phyloP scores from a whole-genome alignment of 352 stramenopile species.

The Globisporangium parvum region DNA sequence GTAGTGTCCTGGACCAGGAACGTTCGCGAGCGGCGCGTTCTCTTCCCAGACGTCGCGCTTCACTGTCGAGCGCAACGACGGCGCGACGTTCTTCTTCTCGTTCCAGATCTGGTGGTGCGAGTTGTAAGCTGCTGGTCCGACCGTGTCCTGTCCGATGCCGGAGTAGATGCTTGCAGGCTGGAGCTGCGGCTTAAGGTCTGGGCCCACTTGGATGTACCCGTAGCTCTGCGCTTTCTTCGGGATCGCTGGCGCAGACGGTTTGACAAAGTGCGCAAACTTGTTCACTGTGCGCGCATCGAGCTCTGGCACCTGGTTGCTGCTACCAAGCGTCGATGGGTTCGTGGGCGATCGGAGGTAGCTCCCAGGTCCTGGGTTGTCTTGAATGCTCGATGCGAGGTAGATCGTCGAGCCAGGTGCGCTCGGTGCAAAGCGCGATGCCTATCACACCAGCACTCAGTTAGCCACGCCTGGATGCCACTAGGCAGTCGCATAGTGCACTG shows the following conservation, averaged over 20 bases:
- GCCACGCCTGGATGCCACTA: no score
- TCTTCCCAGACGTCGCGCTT: conserved; percentile 76
- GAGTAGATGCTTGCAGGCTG: conserved; percentile 52
- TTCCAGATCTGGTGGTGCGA: conserved; percentile 49
- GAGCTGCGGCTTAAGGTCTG: conserved; percentile 34
- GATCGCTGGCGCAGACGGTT: conserved; percentile 58
- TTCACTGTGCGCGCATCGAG: conserved; percentile 8
- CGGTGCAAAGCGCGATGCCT: conserved; percentile 71
- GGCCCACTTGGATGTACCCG: conserved; percentile 46
- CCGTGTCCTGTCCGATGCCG: conserved; percentile 61
- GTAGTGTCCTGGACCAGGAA: conserved; percentile 69
- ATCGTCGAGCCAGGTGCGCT: conserved; percentile 65
- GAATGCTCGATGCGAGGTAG: conserved; percentile 55
- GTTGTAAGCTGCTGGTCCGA: conserved; percentile 64
- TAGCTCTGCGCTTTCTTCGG: conserved; percentile 71
- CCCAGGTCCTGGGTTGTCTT: conserved; percentile 68
- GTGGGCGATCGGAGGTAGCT: conserved; percentile 30
- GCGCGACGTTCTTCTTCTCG: conserved; percentile 56
- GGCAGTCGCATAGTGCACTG: no score
- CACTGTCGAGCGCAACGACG: conserved; percentile 59
- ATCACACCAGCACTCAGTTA: neutral
- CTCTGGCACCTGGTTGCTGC: conserved; percentile 15
- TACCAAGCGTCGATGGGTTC: conserved; percentile 19
- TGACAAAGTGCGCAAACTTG: conserved; percentile 44
- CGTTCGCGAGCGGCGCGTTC: conserved; percentile 30